Conservation (phyloP, 2,329 filamentous ascomycete species). For the Hymenoscyphus fraxineus region DNA sequence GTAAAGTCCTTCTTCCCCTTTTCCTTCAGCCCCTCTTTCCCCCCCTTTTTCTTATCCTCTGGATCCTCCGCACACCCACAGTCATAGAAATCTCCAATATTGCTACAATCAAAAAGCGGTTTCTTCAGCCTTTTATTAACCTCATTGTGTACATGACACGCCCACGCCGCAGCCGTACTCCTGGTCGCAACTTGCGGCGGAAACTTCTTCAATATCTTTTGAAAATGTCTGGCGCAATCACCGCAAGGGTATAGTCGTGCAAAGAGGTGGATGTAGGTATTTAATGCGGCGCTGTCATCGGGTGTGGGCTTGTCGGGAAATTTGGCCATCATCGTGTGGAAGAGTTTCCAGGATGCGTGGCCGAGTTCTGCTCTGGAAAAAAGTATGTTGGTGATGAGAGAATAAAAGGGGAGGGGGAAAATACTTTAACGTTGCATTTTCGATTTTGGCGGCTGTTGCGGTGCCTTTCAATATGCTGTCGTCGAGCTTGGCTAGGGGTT, state of each 20-base stretch:
- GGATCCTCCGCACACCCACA: slow-evolving; percentile 67
- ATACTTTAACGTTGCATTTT: slow-evolving; percentile 77
- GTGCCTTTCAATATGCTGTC: slow-evolving; percentile 57
- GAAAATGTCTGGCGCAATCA: slow-evolving; percentile 66
- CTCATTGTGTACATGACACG: slow-evolving; percentile 64
- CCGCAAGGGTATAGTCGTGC: slow-evolving; percentile 67
- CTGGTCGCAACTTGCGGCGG: slow-evolving; percentile 63
- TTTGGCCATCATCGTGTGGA: slow-evolving; percentile 67
- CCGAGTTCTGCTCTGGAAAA: slow-evolving; percentile 52
- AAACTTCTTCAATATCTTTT: slow-evolving; percentile 55
- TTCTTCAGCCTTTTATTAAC: slow-evolving; percentile 64
- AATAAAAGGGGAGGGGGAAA: background rate
- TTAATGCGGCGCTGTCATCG: slow-evolving; percentile 60
- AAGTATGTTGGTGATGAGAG: slow-evolving; percentile 8
- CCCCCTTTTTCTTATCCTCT: slow-evolving; percentile 30
- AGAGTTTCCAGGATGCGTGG: slow-evolving; percentile 64
- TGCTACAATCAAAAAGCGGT: slow-evolving; percentile 59
- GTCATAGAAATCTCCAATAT: slow-evolving; percentile 68
- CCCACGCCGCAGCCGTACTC: slow-evolving; percentile 63
- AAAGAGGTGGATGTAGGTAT: slow-evolving; percentile 63
- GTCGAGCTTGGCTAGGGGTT: slow-evolving; percentile 36
- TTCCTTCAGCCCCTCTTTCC: slow-evolving; percentile 22
- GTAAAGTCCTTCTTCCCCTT: slow-evolving; percentile 31
- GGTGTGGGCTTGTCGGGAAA: slow-evolving; percentile 62
- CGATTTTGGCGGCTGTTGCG: slow-evolving; percentile 75